Base-by-base conservation (phyloP, 1,284 basidiomycete genomes). In the Microbotryum intermedium region DNA sequence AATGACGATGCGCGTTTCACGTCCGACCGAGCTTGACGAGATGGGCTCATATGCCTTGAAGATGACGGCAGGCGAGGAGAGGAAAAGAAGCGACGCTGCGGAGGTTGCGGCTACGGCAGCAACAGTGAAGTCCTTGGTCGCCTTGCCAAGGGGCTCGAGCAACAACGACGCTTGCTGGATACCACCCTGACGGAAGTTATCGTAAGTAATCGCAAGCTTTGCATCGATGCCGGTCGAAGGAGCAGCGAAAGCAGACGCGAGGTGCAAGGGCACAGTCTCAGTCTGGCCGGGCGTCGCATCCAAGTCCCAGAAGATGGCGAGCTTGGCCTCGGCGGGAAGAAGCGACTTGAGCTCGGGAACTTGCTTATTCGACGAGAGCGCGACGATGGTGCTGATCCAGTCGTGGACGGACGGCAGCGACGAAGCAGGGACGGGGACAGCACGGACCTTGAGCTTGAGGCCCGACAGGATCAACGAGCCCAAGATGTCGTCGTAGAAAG, bases 401-500 rank as follows among this genome's bases (percentile, higher is more conserved):
- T 74, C 79, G 50, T 84, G 69, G 67, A 82, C 84, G 45, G 79
- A 74, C 61, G 81, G 81, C 4, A 79, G 80, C 65, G 78, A 78
- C 4, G 78, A 70, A 13, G 85, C 84, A 23, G 81, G 79, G 63
- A 86, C 71, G 39, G 82, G 80, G 67, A 85, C 82, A 4, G 80
- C 73, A 59, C 81, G 81, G 53, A 88, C 78, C 42, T 76, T 70
- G 21, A 80, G 77, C 9, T 76, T 73, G 20, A 71, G 67, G 34
- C 72, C 69, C 18, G 75, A 74, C 45, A 78, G 74, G 50, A 86
- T 76, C 9, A 87, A 74, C 18, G 83, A 77, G 34, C 82, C 76
- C 66, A 88, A 82, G 29, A 89, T 84, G 62, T 88, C 84, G n/a
- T 80, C 75, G 69, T 83, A 86, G n/a, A 90, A 78, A 11, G 76